phyloP scores from a whole-genome alignment of 805 yeast genomes.

The Myxozyma sirexii region DNA sequence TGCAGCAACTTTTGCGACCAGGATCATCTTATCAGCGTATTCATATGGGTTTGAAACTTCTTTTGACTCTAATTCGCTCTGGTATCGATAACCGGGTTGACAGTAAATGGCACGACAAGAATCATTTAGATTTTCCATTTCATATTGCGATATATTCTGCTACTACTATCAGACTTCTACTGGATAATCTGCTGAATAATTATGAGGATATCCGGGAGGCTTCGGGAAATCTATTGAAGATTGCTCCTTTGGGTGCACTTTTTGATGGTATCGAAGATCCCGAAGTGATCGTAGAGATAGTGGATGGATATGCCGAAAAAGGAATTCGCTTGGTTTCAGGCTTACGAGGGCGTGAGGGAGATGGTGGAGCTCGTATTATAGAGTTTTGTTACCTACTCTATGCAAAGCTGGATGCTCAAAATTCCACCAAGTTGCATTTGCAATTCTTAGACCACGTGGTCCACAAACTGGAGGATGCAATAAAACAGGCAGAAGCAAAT shows the following conservation, averaged over 20 bases:
- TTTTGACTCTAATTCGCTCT: constrained; percentile 52
- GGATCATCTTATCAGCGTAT: constrained; percentile 60
- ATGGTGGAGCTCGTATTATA: constrained; percentile 73
- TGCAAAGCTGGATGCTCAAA: constrained; percentile 33
- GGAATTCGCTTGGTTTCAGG: constrained; percentile 40
- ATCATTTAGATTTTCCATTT: constrained; percentile 55
- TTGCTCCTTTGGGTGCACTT: constrained; percentile 46
- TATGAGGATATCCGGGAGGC: constrained; percentile 73
- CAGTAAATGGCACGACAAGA: constrained; percentile 45
- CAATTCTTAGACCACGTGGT: constrained; percentile 44
- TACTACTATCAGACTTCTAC: constrained; percentile 51
- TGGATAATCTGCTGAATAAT: constrained; percentile 67
- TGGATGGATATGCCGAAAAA: constrained; percentile 38
- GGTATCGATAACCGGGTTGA: constrained; percentile 58
- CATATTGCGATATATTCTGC: constrained; percentile 49
- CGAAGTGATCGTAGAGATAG: constrained; percentile 12
- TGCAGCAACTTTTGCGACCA: constrained; percentile 52
- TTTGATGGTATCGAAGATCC: constrained; percentile 34
- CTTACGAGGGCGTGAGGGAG: constrained; percentile 64
- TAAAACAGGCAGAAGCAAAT: constrained; percentile 44
- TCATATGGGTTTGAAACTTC: constrained; percentile 53
- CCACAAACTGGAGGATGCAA: constrained; percentile 42
- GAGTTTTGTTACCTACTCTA: constrained; percentile 52
- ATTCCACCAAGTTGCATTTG: constrained; percentile 30
- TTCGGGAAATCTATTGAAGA: constrained; percentile 52